Evolutionary conservation across 441 rosid species (phyloP).

Genomic region (Melastoma candidum): DNA sequence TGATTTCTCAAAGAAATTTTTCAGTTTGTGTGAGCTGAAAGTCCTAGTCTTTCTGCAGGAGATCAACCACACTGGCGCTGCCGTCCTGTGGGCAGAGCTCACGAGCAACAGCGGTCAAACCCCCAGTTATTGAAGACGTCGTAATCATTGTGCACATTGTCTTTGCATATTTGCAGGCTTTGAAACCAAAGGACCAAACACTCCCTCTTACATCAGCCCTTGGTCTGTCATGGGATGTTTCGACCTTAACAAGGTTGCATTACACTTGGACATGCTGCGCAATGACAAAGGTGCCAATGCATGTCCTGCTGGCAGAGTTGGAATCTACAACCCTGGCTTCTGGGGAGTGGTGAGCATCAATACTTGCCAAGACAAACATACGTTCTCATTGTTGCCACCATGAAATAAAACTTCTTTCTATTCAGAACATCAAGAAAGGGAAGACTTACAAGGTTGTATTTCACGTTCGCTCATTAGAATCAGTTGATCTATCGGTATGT

Average conservation of each 20-base stretch:
- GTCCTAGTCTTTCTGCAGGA: conserved; percentile 40
- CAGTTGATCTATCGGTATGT: conserved; percentile 53
- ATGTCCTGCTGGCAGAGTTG: conserved; percentile 77
- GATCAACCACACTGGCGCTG: conserved; percentile 88
- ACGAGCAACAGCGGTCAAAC: conserved; percentile 71
- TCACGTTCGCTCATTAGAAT: conserved; percentile 48
- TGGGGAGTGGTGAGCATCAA: conserved; percentile 83
- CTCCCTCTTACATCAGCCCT: conserved; percentile 73
- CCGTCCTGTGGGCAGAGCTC: conserved; percentile 88
- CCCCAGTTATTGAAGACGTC: neutral
- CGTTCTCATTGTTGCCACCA: conserved; percentile 1
- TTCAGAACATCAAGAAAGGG: conserved; percentile 61
- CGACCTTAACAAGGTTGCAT: conserved; percentile 71
- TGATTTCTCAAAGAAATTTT: too few relatives aligned
- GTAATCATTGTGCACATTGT: neutral
- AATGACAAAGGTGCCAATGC: conserved; percentile 29
- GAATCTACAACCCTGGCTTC: conserved; percentile 80
- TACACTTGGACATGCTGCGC: conserved; percentile 69
- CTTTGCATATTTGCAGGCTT: conserved; percentile 38
- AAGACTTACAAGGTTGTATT: conserved; percentile 62
- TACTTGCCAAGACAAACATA: neutral
- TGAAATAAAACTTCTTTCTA: conserved; percentile 1
- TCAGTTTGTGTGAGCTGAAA: neutral
- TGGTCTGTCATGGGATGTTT: conserved; percentile 79
- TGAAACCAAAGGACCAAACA: conserved; percentile 82